Base-by-base conservation (phyloP, 2,329 filamentous ascomycete species). In the Ilyonectria destructans region DNA sequence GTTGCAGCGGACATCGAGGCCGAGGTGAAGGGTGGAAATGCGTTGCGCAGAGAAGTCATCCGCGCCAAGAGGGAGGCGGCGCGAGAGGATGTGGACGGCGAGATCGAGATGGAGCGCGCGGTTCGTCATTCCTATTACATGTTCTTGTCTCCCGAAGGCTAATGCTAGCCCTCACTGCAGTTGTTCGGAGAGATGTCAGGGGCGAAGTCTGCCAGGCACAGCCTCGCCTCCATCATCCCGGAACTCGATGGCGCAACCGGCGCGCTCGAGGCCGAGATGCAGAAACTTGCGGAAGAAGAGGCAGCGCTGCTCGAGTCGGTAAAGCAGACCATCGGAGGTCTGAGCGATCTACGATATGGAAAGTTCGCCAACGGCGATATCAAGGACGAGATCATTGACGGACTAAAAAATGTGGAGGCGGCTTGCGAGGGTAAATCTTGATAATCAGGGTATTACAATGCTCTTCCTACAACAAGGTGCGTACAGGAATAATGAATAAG, bases 321-420 rank as follows among this genome's bases (percentile, higher is more conserved):
- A 58, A 86, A 87, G 71, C 86, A 89, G 63, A 91, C 87, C 0
- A 87, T 96, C 17, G 92, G 92, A 35, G 89, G 88, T 55, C 83
- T 97, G 78, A 97, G 94, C 80, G 93, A 97, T 80, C 85, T 97
- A 62, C 90, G 93, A 52, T 96, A 96, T 76, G 94, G 95, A 43
- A 91, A 90, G 62, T 87, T 96, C 65, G 86, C 88, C 40, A 92
- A 93, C 70, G 80, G 85, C 23, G 85, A 89, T 67, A 81, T 95
- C 35, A 85, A 85, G 29, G 86, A 89, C 54, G 91, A 95, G 71
- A 88, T 94, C 33, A 82, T 94, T 19, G 88, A 91, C 54, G 91
- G 91, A 6, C 82, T 96, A n/a, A 74, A 74, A 17, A 75, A 77
- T 37, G 74, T 83, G 49, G 89, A 93, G 78, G 85, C 89, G 69